These are phyloP conservation scores for Corynespora cassiicola DNA, from an alignment of 2,329 filamentous ascomycete species.

Conservation along the genomic window DNA sequence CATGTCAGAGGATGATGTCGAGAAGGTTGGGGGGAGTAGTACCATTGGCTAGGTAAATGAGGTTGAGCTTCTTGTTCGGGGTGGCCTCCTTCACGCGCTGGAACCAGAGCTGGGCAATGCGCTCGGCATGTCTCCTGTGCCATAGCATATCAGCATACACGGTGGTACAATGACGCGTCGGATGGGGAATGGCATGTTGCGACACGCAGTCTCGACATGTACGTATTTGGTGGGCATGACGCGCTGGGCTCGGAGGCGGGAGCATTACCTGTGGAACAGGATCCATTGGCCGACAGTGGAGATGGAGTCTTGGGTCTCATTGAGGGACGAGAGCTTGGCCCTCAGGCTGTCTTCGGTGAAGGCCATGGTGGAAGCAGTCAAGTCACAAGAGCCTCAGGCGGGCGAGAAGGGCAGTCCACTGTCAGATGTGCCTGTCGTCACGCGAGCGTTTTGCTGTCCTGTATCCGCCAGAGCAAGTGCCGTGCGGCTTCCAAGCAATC, in stretches of 20 bases:
- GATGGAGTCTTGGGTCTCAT: constrained; percentile 97
- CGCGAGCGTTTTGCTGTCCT: constrained; percentile 29
- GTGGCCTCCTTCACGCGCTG: constrained; percentile 87
- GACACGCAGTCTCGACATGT: neutral
- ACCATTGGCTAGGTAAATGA: constrained; percentile 97
- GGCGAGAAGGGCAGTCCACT: constrained; percentile 19
- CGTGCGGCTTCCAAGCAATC: no score
- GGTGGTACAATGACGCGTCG: no score
- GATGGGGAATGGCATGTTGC: neutral
- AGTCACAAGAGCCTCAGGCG: constrained; percentile 24
- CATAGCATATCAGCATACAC: constrained; percentile 22
- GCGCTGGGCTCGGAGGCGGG: constrained; percentile 3
- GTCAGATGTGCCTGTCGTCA: constrained; percentile 20
- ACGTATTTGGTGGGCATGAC: neutral
- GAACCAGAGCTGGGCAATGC: constrained; percentile 90
- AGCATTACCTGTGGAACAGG: constrained; percentile 89
- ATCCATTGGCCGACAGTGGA: constrained; percentile 98
- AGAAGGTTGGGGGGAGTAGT: constrained; percentile 29
- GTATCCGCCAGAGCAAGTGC: no score
- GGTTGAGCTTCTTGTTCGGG: constrained; percentile 82
- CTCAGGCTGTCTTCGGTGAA: constrained; percentile 96
- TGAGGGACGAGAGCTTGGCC: constrained; percentile 92
- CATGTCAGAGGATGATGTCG: constrained; percentile 13
- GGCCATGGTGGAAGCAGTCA: constrained; percentile 67
- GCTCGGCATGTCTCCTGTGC: constrained; percentile 84